Conservation (phyloP, 2,329 filamentous ascomycete species). For the Fusarium equiseti region DNA sequence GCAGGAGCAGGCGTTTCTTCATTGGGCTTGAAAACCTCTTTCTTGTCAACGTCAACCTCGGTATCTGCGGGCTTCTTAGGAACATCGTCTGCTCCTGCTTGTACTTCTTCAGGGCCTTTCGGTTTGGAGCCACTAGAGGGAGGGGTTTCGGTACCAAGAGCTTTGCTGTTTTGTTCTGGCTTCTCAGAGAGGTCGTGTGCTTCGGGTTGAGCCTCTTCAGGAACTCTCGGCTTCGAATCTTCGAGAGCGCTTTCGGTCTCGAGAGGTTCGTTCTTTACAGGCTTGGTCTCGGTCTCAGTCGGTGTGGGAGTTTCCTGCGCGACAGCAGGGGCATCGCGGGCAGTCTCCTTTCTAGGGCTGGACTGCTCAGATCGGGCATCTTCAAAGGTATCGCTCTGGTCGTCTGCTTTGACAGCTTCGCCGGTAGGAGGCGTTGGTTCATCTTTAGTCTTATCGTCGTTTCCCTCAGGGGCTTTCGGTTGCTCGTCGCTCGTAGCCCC, state of each 20-base stretch:
- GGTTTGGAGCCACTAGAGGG: conserved; percentile 16
- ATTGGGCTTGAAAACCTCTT: conserved; percentile 11
- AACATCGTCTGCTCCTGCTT: not conserved
- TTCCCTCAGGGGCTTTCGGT: conserved; percentile 6
- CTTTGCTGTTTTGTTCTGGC: conserved; percentile 3
- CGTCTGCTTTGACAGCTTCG: conserved; percentile 45
- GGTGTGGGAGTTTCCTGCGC: conserved; percentile 4
- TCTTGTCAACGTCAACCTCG: conserved; percentile 18
- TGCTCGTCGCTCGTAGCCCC: conserved; percentile 21
- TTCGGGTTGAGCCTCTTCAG: not conserved
- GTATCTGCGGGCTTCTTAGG: conserved; percentile 19
- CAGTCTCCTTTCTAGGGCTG: conserved; percentile 31
- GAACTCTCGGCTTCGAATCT: conserved; percentile 9
- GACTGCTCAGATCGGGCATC: conserved; percentile 54
- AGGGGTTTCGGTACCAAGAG: too few species aligned
- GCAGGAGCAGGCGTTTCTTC: conserved; percentile 34
- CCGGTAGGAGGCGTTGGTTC: not conserved
- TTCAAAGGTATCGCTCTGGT: conserved; percentile 55
- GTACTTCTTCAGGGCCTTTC: conserved; percentile 10
- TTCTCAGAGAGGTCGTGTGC: conserved; percentile 6
- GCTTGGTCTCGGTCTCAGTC: conserved; percentile 15
- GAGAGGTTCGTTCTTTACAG: conserved; percentile 14
- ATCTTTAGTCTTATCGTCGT: conserved; percentile 14
- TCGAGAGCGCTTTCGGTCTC: conserved; percentile 15
- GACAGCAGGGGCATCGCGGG: conserved; percentile 1